phyloP scores from a whole-genome alignment of 768 basidiomycete genomes.

The Lactifluus echinatus region DNA sequence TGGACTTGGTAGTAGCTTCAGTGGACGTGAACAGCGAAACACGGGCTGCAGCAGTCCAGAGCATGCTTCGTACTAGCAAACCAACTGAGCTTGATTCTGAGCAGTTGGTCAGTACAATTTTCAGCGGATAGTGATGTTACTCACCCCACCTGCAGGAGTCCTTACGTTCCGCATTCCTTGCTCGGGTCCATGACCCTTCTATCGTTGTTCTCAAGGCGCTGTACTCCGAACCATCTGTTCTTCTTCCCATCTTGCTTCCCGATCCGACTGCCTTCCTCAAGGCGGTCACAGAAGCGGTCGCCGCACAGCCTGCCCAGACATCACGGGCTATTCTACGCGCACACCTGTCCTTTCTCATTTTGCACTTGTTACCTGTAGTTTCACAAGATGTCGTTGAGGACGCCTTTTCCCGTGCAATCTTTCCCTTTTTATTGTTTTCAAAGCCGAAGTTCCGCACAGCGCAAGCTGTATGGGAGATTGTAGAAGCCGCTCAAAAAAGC shows the following conservation, averaged over 20 bases:
- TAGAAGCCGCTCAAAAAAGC: constrained; percentile 33
- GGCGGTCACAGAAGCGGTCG: constrained; percentile 33
- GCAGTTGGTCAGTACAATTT: constrained; percentile 35
- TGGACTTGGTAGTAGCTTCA: constrained; percentile 43
- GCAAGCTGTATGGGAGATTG: constrained; percentile 61
- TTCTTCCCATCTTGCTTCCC: constrained; percentile 39
- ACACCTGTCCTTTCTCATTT: constrained; percentile 50
- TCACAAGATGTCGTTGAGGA: constrained; percentile 20
- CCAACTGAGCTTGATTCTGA: constrained; percentile 24
- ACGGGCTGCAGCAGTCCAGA: constrained; percentile 51
- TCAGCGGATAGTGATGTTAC: not conserved
- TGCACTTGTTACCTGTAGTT: constrained; percentile 33
- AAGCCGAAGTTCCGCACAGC: constrained; percentile 62
- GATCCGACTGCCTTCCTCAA: constrained; percentile 39
- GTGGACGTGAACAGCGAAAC: constrained; percentile 52
- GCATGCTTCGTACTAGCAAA: constrained; percentile 37
- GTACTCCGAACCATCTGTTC: constrained; percentile 42
- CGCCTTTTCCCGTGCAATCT: constrained; percentile 47
- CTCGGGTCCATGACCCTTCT: constrained; percentile 61
- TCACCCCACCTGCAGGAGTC: constrained; percentile 35
- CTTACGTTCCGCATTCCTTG: constrained; percentile 53
- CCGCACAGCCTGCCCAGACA: constrained; percentile 19
- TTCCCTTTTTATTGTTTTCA: constrained; percentile 68
- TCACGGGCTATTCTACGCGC: constrained; percentile 47
- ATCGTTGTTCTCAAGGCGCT: constrained; percentile 54